Evolutionary conservation across 1,284 basidiomycete species (phyloP).

Genomic region (Prillingera fragicola): DNA sequence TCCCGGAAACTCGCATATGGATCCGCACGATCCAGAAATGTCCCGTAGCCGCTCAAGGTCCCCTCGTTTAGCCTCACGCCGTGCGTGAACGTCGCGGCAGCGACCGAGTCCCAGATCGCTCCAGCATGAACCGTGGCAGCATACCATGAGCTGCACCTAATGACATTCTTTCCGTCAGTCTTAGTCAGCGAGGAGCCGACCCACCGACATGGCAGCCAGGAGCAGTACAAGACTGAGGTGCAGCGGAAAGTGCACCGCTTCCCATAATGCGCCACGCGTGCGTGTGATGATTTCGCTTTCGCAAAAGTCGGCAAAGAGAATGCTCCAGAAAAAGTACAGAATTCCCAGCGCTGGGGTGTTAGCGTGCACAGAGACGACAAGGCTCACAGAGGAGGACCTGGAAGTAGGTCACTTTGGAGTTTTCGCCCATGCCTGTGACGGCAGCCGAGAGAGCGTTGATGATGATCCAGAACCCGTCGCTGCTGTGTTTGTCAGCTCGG

Average conservation of each 20-base stretch:
- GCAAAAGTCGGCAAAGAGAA: conserved; percentile 23
- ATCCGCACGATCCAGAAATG: no score
- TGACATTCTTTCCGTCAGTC: no score
- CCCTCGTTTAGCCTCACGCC: no score
- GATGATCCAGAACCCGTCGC: conserved; percentile 29
- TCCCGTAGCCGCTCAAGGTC: no score
- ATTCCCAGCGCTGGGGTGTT: conserved; percentile 16
- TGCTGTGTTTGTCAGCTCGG: conserved; percentile 12
- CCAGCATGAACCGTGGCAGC: no score
- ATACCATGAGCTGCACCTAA: no score
- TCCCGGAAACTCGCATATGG: no score
- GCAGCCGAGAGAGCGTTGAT: conserved; percentile 22
- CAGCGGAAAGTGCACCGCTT: conserved; percentile 26
- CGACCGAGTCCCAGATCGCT: no score
- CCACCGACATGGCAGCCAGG: conserved; percentile 22
- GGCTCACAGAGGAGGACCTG: conserved; percentile 17
- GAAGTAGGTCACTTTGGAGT: conserved; percentile 17
- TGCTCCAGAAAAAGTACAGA: conserved; percentile 23
- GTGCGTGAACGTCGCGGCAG: no score
- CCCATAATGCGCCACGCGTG: no score
- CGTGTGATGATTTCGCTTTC: conserved; percentile 12
- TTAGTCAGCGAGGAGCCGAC: no score
- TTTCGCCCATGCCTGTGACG: conserved; percentile 20
- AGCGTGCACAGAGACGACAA: background rate
- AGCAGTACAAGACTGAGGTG: conserved; percentile 25